phyloP scores from a whole-genome alignment of 108 stramenopile species.

The Nannochloropsis oceanica region DNA sequence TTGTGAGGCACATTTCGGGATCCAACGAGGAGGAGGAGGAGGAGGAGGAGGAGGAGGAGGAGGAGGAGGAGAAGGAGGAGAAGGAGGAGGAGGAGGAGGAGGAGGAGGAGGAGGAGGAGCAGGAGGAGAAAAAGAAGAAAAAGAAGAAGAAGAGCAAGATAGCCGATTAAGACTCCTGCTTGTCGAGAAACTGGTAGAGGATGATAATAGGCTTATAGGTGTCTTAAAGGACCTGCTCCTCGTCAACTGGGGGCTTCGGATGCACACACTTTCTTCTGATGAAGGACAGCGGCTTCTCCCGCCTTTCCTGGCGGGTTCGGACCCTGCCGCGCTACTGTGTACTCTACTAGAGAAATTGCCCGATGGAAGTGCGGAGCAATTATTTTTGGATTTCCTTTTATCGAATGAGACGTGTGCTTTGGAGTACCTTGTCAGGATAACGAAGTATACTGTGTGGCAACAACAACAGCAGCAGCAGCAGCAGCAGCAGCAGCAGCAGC shows the following conservation, averaged over 20 bases:
- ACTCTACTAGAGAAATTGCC: not conserved
- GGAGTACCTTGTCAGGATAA: not conserved
- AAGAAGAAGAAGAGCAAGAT: no score
- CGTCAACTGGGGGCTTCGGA: not conserved
- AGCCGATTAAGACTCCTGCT: not conserved
- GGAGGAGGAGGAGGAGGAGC: no score
- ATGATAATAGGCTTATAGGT: not conserved
- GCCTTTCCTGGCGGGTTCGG: not conserved
- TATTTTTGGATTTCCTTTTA: not conserved
- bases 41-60: no score
- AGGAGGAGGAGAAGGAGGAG: no score
- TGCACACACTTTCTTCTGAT: not conserved
- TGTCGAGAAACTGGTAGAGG: not conserved
- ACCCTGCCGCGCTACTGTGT: not conserved
- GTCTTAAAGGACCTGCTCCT: not conserved
- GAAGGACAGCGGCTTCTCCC: not conserved
- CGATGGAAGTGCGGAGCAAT: not conserved
- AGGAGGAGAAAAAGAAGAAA: no score
- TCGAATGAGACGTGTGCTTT: not conserved
- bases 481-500: not conserved
- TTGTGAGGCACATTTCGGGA: not conserved
- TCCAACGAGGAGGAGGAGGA: not conserved
- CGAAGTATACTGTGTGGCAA: not conserved
- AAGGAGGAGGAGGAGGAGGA: no score
- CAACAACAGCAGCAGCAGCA: not conserved